Evolutionary conservation across 75 land plant genomes (phyloP), one percentile per base, ranked within the genome.

Genomic region (Azolla pinnata): DNA sequence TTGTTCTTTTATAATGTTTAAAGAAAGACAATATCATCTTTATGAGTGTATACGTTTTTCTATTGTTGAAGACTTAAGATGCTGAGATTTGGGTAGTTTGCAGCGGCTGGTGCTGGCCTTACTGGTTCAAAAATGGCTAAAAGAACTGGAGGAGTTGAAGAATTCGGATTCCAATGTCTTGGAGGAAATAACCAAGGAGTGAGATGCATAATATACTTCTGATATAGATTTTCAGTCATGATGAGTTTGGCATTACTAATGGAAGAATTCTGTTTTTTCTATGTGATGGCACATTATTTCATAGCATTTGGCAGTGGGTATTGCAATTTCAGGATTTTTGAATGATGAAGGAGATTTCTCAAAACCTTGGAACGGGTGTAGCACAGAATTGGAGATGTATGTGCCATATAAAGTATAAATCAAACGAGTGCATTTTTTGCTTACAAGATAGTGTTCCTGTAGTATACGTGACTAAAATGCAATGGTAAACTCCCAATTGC

Each of bases 101-200:
- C 76, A 95, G 97, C 91, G 71, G 99, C 99, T 70, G 99, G 99
- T 62, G 99, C 99, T 73, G 81, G 99, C 62, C 81, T 95, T 54
- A 69, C 99, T 10, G 96, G 99, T 21, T 69, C 66, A n/a, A 95
- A 86, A 71, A 83, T 90, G 99, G 99, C 99, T 44, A 74, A 88
- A 54, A 89, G 99, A 71, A 83, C 65, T 27, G 97, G 97, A 54
- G 70, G 67, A n/a, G 68, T 95, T 67, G 87, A 90, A 49, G 99
- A 90, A 56, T 95, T 95, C 78, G 87, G 79, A 53, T 95, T 93
- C 62, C 77, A 64, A 54, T 52, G 77, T 24, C 61, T 95, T 44
- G 97, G 91, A 30, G 87, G 81, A 53, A 83, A 83, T 47, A 87
- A 95, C 58, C 84, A 83, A 62, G 83, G 86, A 75, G 99, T 97